Conservation (phyloP, 345 rosid species). For the Euphorbia lathyris region DNA sequence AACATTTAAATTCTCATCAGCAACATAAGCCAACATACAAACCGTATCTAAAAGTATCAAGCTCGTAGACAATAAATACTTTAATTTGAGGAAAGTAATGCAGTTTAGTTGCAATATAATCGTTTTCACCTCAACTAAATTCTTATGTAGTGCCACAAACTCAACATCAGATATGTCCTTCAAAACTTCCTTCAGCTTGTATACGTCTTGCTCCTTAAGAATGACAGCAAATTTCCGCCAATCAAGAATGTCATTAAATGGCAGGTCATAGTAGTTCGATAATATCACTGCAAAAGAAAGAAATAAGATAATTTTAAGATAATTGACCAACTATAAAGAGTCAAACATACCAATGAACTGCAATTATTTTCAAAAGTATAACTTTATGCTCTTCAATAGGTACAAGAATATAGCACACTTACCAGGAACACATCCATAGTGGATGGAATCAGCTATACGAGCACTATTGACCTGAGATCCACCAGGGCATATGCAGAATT, state of each 20-base stretch:
- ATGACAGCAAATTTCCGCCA: slow-evolving; percentile 78
- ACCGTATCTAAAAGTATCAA: background rate
- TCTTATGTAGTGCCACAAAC: slow-evolving; percentile 64
- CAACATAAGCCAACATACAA: background rate
- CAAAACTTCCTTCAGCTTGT: slow-evolving; percentile 69
- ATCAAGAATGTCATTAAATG: slow-evolving; percentile 79
- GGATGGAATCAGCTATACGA: slow-evolving; percentile 93
- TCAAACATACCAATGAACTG: background rate
- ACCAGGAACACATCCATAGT: slow-evolving; percentile 98
- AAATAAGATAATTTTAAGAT: background rate
- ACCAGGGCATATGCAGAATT: slow-evolving; percentile 96
- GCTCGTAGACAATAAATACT: background rate
- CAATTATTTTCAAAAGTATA: background rate
- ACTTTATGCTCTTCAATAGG: too few species aligned
- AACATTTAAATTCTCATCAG: slow-evolving; percentile 18
- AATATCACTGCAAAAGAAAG: slow-evolving; percentile 61
- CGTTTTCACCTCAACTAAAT: slow-evolving; percentile 66
- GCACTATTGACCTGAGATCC: slow-evolving; percentile 99
- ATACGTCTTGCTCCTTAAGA: slow-evolving; percentile 67
- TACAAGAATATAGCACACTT: slow-evolving; percentile 19
- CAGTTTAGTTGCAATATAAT: background rate
- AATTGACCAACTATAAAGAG: background rate
- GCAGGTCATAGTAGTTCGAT: slow-evolving; percentile 83
- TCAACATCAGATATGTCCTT: slow-evolving; percentile 64
- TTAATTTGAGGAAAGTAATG: background rate